Base-by-base conservation (phyloP, 345 rosid genomes). In the Rhodomyrtus tomentosa region DNA sequence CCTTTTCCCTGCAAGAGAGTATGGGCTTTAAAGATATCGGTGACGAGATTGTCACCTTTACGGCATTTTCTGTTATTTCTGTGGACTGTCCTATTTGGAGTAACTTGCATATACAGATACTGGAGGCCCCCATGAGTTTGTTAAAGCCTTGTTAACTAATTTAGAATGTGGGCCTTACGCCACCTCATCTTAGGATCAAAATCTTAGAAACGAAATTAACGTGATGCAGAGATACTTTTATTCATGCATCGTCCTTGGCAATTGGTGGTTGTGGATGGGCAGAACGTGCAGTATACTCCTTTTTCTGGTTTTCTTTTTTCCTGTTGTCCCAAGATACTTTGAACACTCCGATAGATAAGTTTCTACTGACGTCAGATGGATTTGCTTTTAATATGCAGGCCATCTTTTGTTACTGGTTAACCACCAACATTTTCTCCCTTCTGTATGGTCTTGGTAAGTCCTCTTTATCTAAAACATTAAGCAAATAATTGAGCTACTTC, bases 391-490 rank as follows among this genome's bases (percentile, higher is more conserved):
- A 24, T 49, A 21, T 68, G 90, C 98, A 96, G 98, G 98, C 99
- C 80, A 89, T 95, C 84, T 94, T 95, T 87, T 94, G 98, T 87
- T 96, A 95, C 85, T 94, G 98, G 99, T 83, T 96, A 50, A 93
- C 99, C 29, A 94, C 98, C 82, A 95, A 94, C 90, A 32, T 94
- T 82, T 94, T 95, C 88, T 96, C 98, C 4, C 93, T 96, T 24
- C 2, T 20, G 18, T 94, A 93, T 82, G 98, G 98, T 84, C 89
- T 91, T 83, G 97, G 98, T 96, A 84, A 93, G 95, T 85, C 7
- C 82, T 51, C 48, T 53, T 9, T 56, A 49, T 59, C 51, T 36
- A 12, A 80, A 53, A 76, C 52, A 22, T 55, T 48, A 80, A 87
- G 29, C 10, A 48, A n/a, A 29, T 49, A 62, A 22, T 59, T 3